Evolutionary conservation across 208 protist genomes (phyloP).

Genomic region (Angomonas desouzai): DNA sequence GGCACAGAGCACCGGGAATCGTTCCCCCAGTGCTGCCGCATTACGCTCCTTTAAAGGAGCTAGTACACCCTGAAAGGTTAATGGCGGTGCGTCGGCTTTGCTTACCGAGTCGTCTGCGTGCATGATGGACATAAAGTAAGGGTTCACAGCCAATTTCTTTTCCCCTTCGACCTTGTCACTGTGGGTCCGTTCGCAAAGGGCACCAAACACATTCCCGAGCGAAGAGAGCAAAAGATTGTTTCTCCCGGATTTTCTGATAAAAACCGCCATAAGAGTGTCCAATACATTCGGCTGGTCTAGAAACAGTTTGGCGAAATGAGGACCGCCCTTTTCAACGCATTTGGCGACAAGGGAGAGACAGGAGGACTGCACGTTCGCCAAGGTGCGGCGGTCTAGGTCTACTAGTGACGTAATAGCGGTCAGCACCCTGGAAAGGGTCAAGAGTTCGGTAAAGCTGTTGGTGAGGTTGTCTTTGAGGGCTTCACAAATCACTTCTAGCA

Average conservation of each 20-base stretch:
- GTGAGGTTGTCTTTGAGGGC: conserved; percentile 24
- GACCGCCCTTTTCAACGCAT: conserved; percentile 22
- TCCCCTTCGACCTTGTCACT: conserved; percentile 31
- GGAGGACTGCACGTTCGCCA: conserved; percentile 55
- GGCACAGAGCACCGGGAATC: conserved; percentile 26
- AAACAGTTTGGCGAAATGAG: conserved; percentile 17
- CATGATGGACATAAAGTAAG: conserved; percentile 19
- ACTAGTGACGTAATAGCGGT: conserved; percentile 18
- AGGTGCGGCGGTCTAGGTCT: conserved; percentile 17
- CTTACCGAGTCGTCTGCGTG: conserved; percentile 27
- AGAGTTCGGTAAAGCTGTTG: conserved; percentile 19
- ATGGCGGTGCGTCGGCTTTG: conserved; percentile 15
- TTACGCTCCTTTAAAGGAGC: conserved; percentile 23
- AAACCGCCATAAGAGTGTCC: conserved; percentile 32
- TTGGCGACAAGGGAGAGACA: conserved; percentile 37
- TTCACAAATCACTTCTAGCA: conserved; percentile 29
- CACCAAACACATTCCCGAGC: conserved; percentile 40
- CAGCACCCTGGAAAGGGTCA: conserved; percentile 27
- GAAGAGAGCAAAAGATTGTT: conserved; percentile 54
- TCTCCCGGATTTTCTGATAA: conserved; percentile 31
- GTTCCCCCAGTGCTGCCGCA: conserved; percentile 22
- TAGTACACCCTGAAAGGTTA: conserved; percentile 24
- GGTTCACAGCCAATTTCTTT: conserved; percentile 12
- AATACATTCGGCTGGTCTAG: conserved; percentile 19
- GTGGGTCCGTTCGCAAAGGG: conserved; percentile 43